A percentile compares a stretch with the other conserved stretches of the same genome.
Conservation (phyloP, 306 rosid species). For the barrel medic (Medicago truncatula) region DNA sequence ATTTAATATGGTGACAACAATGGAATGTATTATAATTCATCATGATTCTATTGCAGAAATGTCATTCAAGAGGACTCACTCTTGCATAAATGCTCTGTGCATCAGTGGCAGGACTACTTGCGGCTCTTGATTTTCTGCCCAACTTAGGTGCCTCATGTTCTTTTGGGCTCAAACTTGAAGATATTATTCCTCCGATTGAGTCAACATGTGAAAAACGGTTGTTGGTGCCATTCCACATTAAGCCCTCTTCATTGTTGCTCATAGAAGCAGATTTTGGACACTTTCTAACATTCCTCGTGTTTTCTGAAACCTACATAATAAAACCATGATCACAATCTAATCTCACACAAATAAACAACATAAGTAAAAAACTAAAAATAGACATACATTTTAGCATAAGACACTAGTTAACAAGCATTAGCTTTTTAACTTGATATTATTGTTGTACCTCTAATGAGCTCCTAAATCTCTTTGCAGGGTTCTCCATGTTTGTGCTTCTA, state of each 20-base stretch:
- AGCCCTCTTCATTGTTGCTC: slow-evolving; percentile 49
- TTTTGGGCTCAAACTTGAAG: slow-evolving; percentile 47
- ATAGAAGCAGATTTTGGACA: slow-evolving; percentile 37
- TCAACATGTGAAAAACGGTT: slow-evolving; percentile 62
- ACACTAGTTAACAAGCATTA: too few relatives aligned
- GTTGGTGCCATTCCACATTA: slow-evolving; percentile 24
- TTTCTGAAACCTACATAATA: slow-evolving; percentile 46
- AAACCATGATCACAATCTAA: slow-evolving; percentile 29
- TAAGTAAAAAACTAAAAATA: too few relatives aligned
- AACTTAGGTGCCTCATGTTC: slow-evolving; percentile 34
- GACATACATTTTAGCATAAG: too few relatives aligned
- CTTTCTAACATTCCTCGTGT: slow-evolving; percentile 52
- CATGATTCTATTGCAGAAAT: too few relatives aligned
- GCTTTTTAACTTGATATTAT: neutral
- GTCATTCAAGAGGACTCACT: slow-evolving; percentile 46
- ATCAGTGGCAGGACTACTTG: slow-evolving; percentile 68
- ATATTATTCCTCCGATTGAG: slow-evolving; percentile 43
- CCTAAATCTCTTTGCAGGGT: slow-evolving; percentile 56
- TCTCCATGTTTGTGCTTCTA: slow-evolving; percentile 33
- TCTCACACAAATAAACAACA: neutral
- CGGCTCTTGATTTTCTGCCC: slow-evolving; percentile 57
- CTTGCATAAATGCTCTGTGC: slow-evolving; percentile 88
- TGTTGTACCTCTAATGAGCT: slow-evolving; percentile 57
- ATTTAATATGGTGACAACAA: too few relatives aligned
- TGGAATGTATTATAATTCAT: too few relatives aligned